Evolutionary conservation across 2,329 filamentous ascomycete genomes (phyloP).

Genomic region (Colletotrichum salicis): DNA sequence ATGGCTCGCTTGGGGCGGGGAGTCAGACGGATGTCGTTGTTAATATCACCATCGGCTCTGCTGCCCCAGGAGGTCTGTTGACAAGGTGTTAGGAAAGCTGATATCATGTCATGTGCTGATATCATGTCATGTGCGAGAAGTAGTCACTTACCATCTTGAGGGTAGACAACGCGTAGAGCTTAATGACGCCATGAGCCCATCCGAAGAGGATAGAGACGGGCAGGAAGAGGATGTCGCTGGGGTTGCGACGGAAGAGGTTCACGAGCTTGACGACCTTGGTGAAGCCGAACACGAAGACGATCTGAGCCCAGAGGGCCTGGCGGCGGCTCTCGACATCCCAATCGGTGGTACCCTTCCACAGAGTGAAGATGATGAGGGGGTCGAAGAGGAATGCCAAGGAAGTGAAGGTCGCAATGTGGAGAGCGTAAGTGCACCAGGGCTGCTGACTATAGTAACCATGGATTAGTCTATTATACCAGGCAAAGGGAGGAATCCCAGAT

Average conservation of each 20-base stretch:
- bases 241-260: constrained; percentile 86
- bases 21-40: constrained; percentile 78
- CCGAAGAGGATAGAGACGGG: constrained; percentile 91
- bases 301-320: constrained; percentile 69
- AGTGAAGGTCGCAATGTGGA: constrained; percentile 92
- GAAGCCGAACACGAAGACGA: constrained; percentile 80
- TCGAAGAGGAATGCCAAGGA: constrained; percentile 87
- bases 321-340: constrained; percentile 66
- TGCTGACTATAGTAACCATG: constrained; percentile 73
- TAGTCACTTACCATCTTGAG: constrained; percentile 77
- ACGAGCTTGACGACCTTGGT: constrained; percentile 93
- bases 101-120: not conserved
- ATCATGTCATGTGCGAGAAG: not conserved
- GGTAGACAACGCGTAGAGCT: constrained; percentile 86
- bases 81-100: constrained; percentile 6
- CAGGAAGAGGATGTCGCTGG: constrained; percentile 81
- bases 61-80: constrained; percentile 93
- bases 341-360: constrained; percentile 73
- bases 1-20: constrained; percentile 54
- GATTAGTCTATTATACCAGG: constrained; percentile 30
- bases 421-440: constrained; percentile 91
- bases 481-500: not conserved
- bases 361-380: constrained; percentile 74
- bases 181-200: constrained; percentile 92
- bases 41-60: constrained; percentile 87